Evolutionary conservation across 2,329 filamentous ascomycete species (phyloP).

Genomic region (Epicoccum sorghinum): DNA sequence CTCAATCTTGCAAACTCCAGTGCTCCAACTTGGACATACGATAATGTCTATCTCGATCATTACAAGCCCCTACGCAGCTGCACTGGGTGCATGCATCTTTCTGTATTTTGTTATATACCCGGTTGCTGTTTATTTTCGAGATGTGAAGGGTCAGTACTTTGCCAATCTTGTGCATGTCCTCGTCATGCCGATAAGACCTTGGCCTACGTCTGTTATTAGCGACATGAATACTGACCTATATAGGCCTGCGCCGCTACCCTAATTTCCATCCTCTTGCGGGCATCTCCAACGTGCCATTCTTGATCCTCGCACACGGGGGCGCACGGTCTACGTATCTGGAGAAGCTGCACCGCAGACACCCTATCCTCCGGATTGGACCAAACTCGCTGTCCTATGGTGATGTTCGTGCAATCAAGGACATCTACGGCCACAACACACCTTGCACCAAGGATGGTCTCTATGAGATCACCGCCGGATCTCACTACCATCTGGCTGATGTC

Average conservation of each 20-base stretch:
- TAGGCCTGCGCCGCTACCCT: slow-evolving; percentile 56
- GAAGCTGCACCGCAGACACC: slow-evolving; percentile 55
- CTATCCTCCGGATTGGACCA: slow-evolving; percentile 47
- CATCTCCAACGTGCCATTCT: slow-evolving; percentile 56
- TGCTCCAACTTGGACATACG: neutral
- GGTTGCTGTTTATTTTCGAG: slow-evolving; percentile 52
- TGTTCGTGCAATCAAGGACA: slow-evolving; percentile 53
- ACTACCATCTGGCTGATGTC: slow-evolving; percentile 61
- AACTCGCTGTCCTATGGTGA: slow-evolving; percentile 43
- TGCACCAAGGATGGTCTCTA: slow-evolving; percentile 60
- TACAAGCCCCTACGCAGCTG: slow-evolving; percentile 32
- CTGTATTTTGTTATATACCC: slow-evolving; percentile 51
- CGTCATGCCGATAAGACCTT: too few species aligned
- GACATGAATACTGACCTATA: neutral
- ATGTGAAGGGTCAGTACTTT: slow-evolving; percentile 49
- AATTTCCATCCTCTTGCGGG: slow-evolving; percentile 55
- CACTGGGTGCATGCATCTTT: slow-evolving; percentile 30
- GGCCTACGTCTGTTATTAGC: neutral
- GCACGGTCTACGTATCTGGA: slow-evolving; percentile 53
- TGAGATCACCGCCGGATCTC: slow-evolving; percentile 52
- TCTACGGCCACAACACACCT: slow-evolving; percentile 59
- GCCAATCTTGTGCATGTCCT: too few species aligned
- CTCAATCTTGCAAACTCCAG: neutral
- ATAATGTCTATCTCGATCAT: slow-evolving; percentile 23
- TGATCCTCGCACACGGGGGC: slow-evolving; percentile 52